Evolutionary conservation across 177 flowering plant genomes (phyloP).

Genomic region (Vitis hybrid): DNA sequence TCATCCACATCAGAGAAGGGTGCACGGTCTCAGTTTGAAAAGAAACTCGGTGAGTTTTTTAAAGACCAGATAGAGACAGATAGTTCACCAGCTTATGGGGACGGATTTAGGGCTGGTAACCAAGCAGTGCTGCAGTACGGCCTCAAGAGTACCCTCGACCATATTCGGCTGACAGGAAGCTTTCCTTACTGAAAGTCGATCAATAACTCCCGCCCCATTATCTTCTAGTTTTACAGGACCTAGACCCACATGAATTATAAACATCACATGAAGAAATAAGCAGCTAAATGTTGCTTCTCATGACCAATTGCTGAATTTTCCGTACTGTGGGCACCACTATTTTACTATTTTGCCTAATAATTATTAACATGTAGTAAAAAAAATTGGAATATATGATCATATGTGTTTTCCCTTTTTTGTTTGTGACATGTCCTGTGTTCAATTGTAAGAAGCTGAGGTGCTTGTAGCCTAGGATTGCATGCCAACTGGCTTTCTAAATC

Average conservation of each 20-base stretch:
- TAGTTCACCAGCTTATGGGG: constrained; percentile 60
- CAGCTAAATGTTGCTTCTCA: neutral
- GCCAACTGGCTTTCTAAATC: too few relatives aligned
- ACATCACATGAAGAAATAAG: neutral
- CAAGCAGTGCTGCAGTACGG: constrained; percentile 47
- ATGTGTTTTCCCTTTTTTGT: too few relatives aligned
- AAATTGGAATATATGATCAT: neutral
- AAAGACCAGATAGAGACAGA: constrained; percentile 65
- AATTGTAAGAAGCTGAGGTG: too few relatives aligned
- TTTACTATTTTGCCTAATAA: neutral
- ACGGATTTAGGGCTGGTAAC: constrained; percentile 54
- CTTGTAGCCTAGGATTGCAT: too few relatives aligned
- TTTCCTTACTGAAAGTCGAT: constrained; percentile 29
- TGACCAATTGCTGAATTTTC: neutral
- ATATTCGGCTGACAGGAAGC: constrained; percentile 51
- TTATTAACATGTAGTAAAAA: neutral
- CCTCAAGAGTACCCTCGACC: constrained; percentile 55
- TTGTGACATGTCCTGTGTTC: neutral
- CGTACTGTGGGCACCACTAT: neutral
- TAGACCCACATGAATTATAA: neutral
- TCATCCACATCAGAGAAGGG: constrained; percentile 10
- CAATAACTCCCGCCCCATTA: neutral
- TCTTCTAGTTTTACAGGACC: neutral
- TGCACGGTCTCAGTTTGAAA: constrained; percentile 48
- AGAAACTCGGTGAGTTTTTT: constrained; percentile 59